These are phyloP conservation scores for Hypoxylon lenormandii DNA, from an alignment of 495 filamentous ascomycete species.

Conservation along the genomic window DNA sequence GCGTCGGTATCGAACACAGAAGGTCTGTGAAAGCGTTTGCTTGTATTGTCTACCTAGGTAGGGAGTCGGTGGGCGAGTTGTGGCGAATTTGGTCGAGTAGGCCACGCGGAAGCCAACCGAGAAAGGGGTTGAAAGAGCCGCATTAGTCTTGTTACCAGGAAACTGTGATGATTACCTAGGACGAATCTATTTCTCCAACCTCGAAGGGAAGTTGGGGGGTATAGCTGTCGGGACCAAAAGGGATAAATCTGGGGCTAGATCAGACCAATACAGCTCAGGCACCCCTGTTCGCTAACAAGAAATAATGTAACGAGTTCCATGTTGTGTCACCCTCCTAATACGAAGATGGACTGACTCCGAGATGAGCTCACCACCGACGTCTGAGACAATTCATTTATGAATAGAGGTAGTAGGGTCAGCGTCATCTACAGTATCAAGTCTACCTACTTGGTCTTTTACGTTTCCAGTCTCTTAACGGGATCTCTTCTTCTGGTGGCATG, in stretches of 20 bases:
- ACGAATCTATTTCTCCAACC: background rate
- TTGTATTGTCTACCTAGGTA: background rate
- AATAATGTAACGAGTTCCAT: background rate
- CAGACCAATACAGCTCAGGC: background rate
- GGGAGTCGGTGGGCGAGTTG: background rate
- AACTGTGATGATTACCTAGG: background rate
- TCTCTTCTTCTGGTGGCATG: too few relatives aligned
- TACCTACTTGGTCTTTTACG: too few relatives aligned
- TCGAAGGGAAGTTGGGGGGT: background rate
- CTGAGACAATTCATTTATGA: background rate
- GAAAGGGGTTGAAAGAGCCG: background rate
- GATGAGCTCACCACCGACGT: background rate
- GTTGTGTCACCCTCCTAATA: background rate
- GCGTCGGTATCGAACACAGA: too few relatives aligned
- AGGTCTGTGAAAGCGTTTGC: too few relatives aligned
- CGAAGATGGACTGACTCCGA: background rate
- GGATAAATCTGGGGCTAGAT: conserved; percentile 1
- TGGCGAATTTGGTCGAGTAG: background rate
- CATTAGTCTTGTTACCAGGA: background rate
- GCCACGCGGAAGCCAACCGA: background rate
- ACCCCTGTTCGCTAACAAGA: background rate
- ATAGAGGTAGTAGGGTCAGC: too few relatives aligned
- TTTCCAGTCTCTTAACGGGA: too few relatives aligned
- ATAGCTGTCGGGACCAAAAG: background rate
- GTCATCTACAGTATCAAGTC: too few relatives aligned